Percentiles rank a stretch among this genome's conserved stretches.
These are phyloP conservation scores for Hypoxylon sp. DNA, from an alignment of 2,329 filamentous ascomycete species.

Conservation along the genomic window DNA sequence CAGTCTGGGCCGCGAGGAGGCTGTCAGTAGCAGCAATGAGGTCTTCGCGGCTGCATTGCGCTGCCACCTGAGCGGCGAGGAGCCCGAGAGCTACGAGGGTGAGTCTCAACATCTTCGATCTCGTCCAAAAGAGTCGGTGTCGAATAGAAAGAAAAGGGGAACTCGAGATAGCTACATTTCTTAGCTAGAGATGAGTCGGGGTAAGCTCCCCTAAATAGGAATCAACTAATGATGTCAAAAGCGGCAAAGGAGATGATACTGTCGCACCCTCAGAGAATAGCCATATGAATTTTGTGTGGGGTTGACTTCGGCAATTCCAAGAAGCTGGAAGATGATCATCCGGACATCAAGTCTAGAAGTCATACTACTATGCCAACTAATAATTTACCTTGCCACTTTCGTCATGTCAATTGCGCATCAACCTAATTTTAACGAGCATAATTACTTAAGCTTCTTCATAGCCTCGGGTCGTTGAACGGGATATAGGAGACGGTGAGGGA, in stretches of 20 bases:
- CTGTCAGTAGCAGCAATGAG: slow-evolving; percentile 49
- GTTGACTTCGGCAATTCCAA: slow-evolving; percentile 50
- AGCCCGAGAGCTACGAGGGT: slow-evolving; percentile 43
- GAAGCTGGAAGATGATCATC: slow-evolving; percentile 44
- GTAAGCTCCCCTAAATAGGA: slow-evolving; percentile 40
- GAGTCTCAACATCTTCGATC: slow-evolving; percentile 43
- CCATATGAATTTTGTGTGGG: slow-evolving; percentile 51
- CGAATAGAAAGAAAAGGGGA: slow-evolving; percentile 8
- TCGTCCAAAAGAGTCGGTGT: slow-evolving; percentile 16
- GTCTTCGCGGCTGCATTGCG: slow-evolving; percentile 49
- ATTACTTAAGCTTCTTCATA: slow-evolving; percentile 21
- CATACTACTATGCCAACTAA: slow-evolving; percentile 23
- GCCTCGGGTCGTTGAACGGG: neutral
- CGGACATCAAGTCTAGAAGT: slow-evolving; percentile 41
- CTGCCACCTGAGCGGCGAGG: slow-evolving; percentile 39
- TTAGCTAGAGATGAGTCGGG: slow-evolving; percentile 22
- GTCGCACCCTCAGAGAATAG: slow-evolving; percentile 51
- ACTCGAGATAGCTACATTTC: slow-evolving; percentile 10
- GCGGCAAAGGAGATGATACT: slow-evolving; percentile 41
- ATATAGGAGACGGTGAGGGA: neutral
- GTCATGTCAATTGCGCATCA: slow-evolving; percentile 32
- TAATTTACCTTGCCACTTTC: slow-evolving; percentile 27
- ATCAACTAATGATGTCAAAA: slow-evolving; percentile 37
- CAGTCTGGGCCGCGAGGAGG: slow-evolving; percentile 50
- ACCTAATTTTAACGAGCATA: neutral